Percentiles rank a stretch among this genome's conserved stretches.
Conservation (phyloP, 495 filamentous ascomycete species). For the Xylaria castorea region DNA sequence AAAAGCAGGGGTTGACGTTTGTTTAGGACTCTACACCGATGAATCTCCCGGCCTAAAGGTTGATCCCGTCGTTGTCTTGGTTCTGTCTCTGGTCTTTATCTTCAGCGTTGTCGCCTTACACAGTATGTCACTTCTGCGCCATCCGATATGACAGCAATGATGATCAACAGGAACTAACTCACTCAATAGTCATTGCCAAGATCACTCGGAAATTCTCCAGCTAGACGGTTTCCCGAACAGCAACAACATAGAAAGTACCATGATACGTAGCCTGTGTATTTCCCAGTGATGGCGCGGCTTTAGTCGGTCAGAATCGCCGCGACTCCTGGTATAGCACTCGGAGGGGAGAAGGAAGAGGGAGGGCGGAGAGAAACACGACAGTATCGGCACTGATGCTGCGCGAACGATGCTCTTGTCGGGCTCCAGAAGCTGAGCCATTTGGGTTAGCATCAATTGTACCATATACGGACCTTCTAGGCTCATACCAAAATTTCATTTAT, state of each 20-base stretch:
- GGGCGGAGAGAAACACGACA: not conserved
- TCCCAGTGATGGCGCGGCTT: conserved; percentile 35
- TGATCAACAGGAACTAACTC: conserved; percentile 30
- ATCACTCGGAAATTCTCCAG: conserved; percentile 88
- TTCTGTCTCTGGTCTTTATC: conserved; percentile 94
- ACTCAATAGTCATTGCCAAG: conserved; percentile 86
- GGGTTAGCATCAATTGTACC: conserved; percentile 18
- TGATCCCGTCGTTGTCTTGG: conserved; percentile 94
- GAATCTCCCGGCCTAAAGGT: conserved; percentile 96
- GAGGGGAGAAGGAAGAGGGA: not conserved
- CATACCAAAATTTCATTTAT: conserved; percentile 21
- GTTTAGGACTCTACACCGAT: conserved; percentile 89
- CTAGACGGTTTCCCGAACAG: conserved; percentile 43
- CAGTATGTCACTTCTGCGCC: conserved; percentile 64
- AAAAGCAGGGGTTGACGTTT: conserved; percentile 18
- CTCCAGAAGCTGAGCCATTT: not conserved
- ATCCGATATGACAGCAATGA: not conserved
- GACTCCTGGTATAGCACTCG: conserved; percentile 10
- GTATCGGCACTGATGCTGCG: conserved; percentile 17
- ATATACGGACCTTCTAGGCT: conserved; percentile 24
- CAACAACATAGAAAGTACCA: conserved; percentile 20
- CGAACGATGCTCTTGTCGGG: not conserved
- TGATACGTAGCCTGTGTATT: conserved; percentile 12
- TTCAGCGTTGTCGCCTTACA: conserved; percentile 97
- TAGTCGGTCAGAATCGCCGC: conserved; percentile 29